Percentiles rank a stretch among this genome's conserved stretches.
Conservation (phyloP, 495 filamentous ascomycete genomes). For the Pyrenula massariospora region DNA sequence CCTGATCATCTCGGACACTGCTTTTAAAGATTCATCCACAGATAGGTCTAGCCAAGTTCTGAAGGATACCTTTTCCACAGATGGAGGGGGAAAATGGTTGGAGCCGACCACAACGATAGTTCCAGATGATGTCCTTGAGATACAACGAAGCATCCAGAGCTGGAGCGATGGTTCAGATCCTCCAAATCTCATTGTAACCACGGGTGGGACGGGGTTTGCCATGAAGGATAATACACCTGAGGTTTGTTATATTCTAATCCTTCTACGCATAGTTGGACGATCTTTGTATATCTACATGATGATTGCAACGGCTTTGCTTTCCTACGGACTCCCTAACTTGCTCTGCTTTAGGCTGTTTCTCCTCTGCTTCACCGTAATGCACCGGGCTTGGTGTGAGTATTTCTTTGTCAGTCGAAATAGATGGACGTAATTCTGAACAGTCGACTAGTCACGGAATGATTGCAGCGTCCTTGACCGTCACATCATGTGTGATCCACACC, state of each 20-base stretch:
- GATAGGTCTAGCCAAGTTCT: conserved; percentile 59
- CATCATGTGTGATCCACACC: conserved; percentile 68
- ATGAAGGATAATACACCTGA: conserved; percentile 83
- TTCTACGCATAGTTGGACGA: background rate
- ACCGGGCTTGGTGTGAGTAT: conserved; percentile 68
- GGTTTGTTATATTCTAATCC: conserved; percentile 29
- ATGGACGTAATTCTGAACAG: conserved; percentile 16
- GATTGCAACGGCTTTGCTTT: background rate
- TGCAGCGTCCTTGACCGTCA: conserved; percentile 68
- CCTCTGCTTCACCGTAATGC: conserved; percentile 79
- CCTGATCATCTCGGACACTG: conserved; percentile 89
- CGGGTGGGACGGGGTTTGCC: conserved; percentile 90
- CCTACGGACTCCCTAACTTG: background rate
- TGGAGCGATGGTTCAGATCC: conserved; percentile 47
- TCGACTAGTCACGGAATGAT: conserved; percentile 76
- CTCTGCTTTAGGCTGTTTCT: conserved; percentile 51
- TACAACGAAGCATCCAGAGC: conserved; percentile 55
- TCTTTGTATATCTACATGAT: background rate
- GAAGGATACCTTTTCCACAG: conserved; percentile 50
- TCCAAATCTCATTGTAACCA: conserved; percentile 72
- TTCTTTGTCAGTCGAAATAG: background rate
- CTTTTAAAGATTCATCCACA: conserved; percentile 64
- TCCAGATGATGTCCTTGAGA: conserved; percentile 61
- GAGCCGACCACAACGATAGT: conserved; percentile 61
- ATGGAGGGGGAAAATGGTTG: conserved; percentile 56